These are phyloP conservation scores for Benincasa hispida DNA, from an alignment of 306 rosid genomes.

Conservation along the genomic window DNA sequence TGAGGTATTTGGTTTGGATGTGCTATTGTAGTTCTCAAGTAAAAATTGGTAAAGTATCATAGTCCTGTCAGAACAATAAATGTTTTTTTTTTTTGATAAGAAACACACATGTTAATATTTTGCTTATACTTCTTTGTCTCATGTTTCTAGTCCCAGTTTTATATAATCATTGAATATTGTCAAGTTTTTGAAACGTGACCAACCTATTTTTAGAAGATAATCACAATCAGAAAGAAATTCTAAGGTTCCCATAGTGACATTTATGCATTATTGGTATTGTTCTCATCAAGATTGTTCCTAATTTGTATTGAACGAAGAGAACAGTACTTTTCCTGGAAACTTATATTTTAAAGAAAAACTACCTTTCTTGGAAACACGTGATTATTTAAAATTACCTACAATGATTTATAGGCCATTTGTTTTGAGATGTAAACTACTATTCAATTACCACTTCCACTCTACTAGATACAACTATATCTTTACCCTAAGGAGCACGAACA, in stretches of 20 bases:
- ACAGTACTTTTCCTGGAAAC: background rate
- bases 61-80: background rate
- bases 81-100: no score
- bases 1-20: conserved; percentile 42
- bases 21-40: background rate
- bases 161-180: background rate
- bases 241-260: background rate
- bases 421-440: background rate
- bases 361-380: background rate
- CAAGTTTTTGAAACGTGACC: background rate
- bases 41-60: background rate
- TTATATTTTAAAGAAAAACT: background rate
- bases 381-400: background rate
- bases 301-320: background rate
- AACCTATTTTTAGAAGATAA: background rate
- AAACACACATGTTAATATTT: background rate
- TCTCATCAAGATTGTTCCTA: background rate
- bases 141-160: background rate
- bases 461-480: background rate
- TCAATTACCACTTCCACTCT: background rate
- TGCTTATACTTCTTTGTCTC: background rate
- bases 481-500: no score
- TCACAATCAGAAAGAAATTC: background rate
- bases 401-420: background rate
- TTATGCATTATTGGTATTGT: background rate